Evolutionary conservation across 1,284 basidiomycete genomes (phyloP), one percentile per base, ranked within the genome.

Genomic region (Takashimella koratensis): DNA sequence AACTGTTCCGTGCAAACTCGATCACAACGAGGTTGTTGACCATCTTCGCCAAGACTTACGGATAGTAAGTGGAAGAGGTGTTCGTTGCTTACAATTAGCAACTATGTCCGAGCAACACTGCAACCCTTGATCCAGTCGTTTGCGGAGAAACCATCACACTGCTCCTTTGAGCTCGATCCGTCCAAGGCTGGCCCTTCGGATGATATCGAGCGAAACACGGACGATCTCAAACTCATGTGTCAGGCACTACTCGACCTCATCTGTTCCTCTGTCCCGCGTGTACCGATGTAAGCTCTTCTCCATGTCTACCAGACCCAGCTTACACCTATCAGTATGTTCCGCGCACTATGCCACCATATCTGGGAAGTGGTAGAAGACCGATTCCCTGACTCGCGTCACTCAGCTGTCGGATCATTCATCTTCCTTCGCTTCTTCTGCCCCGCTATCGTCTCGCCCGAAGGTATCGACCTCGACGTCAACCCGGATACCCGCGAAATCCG

Each of bases 391-490:
- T 83, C 88, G 3, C 88, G 88, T 66, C 90, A 88, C 68, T 84
- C 88, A 16, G 89, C 90, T 0, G 82, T 93, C 21, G 92, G 91
- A 21, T 89, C 90, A 5, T 95, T 95, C 78, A 87, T 95, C 60
- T 94, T 95, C 71, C 78, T 95, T 26, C 83, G 92, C 82, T 79
- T 79, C 65, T 77, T 80, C 57, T 79, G 76, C 45, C 92, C 92
- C 23, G 88, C 90, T 0, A 84, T 96, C 41, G 89, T 94, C 10
- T 81, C 87, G 0, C 92, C 92, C 0, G 88, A 90, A 64, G 83
- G 79, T 11, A 84, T 95, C 24, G 92, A 95, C 64, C 79, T 95
- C 44, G 86, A 90, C 57, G 69, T 90, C 0, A 86, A 87, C 0
- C 81, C 81, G 44, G 86, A 87, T 40, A 73, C 74, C 52, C 70